Evolutionary conservation across 306 rosid species (phyloP), one percentile per base, ranked within the genome.

Genomic region (Glycine soja): DNA sequence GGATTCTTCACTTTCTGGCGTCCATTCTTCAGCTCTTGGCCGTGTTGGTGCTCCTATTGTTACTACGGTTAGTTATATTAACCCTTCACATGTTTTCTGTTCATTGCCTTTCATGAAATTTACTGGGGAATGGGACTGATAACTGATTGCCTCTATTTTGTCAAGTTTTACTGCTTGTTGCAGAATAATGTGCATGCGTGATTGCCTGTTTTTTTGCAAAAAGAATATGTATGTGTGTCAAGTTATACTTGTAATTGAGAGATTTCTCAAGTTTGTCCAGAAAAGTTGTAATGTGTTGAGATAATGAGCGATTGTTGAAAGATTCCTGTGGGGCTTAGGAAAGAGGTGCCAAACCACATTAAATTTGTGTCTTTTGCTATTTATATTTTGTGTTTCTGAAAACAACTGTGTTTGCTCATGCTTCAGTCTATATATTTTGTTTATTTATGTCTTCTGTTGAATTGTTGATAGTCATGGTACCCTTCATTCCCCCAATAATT

Each of bases 11-110:
- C 79, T 87, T 75, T 84, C 96, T 76, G 84, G 88, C 64, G n/a
- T 90, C 45, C 97, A 92, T 45, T 86, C 97, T 71, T 84, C 97
- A 24, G 88, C 88, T 48, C 88, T 92, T 73, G 80, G 91, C 68
- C 98, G 94, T 81, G 58, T 85, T 75, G 91, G 91, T 82, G 98
- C 90, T 81, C 93, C 97, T 56, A 84, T 95, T 74, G 95, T 95
- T 78, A 92, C 97, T 67, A 91, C 92, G 92, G 98, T 95, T 76
- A 66, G 87, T 83, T 70, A 51, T 67, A 70, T 73, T 69, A 54
- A 79, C 62, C 65, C 51, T 18, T 40, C 62, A 9, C 56, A 38
- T 12, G 10, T 40, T 74, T 84, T 81, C 18, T 77, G 10, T 32
- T 72, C 71, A 59, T 50, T 18, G 10, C 43, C 18, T 79, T 67